Evolutionary conservation across 1,284 basidiomycete genomes (phyloP).

Genomic region (Heterobasidion occidentale): DNA sequence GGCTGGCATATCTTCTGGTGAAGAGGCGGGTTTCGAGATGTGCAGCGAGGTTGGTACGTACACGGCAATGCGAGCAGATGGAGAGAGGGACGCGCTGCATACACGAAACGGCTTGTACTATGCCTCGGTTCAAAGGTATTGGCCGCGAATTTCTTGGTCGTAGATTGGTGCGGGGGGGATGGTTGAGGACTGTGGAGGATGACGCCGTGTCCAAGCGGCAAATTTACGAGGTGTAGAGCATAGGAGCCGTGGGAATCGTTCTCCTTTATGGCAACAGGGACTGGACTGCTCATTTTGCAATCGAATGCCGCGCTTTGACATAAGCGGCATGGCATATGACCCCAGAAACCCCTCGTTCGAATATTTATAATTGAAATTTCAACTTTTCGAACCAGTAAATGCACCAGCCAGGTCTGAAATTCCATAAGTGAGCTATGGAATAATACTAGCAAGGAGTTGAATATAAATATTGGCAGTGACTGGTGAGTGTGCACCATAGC

Average conservation of each 20-base stretch:
- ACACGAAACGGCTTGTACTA: background rate
- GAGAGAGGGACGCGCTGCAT: background rate
- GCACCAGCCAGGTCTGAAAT: too few relatives aligned
- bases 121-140: background rate
- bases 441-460: too few relatives aligned
- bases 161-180: background rate
- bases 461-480: too few relatives aligned
- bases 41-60: background rate
- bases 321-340: too few relatives aligned
- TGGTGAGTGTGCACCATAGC: too few relatives aligned
- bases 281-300: too few relatives aligned
- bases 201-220: background rate
- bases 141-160: background rate
- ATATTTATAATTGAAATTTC: too few relatives aligned
- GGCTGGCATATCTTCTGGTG: constrained; percentile 6
- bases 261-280: too few relatives aligned
- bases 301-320: too few relatives aligned
- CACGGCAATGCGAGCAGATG: background rate
- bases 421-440: too few relatives aligned
- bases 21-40: background rate
- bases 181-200: background rate
- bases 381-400: too few relatives aligned
- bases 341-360: too few relatives aligned
- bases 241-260: background rate
- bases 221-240: background rate